These are phyloP conservation scores for Coemansia sp. DNA, from an alignment of 192 early-diverging fungal genomes.

Conservation along the genomic window DNA sequence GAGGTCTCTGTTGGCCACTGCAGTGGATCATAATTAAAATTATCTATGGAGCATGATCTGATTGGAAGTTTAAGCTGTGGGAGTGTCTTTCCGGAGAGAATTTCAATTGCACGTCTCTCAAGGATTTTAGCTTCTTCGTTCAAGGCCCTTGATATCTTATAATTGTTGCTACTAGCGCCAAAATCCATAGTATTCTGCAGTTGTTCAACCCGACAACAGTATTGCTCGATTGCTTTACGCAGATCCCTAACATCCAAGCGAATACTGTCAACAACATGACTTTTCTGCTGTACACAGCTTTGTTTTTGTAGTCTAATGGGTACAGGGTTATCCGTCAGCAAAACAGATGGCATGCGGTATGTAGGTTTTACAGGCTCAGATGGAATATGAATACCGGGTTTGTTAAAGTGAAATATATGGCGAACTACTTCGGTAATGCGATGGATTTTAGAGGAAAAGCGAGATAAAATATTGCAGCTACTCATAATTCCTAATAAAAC, in stretches of 20 bases:
- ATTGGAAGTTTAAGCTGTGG: neutral
- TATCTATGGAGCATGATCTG: neutral
- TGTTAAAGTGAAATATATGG: neutral
- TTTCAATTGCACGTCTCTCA: neutral
- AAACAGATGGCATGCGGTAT: neutral
- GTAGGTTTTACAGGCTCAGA: neutral
- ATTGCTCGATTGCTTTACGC: neutral
- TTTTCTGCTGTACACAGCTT: neutral
- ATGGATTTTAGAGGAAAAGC: neutral
- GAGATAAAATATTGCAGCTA: neutral
- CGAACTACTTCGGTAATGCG: neutral
- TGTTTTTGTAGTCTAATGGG: neutral
- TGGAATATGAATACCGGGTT: neutral
- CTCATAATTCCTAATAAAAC: neutral
- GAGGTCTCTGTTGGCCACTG: neutral
- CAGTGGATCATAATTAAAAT: neutral
- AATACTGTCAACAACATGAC: neutral
- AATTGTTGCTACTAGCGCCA: neutral
- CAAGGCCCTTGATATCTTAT: neutral
- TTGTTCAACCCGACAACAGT: neutral
- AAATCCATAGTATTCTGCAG: neutral
- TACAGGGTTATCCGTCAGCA: neutral
- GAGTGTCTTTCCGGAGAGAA: neutral
- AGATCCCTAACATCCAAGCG: neutral
- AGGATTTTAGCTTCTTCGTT: neutral